Evolutionary conservation across 331 rosid genomes (phyloP), one percentile per base, ranked within the genome.

Genomic region (Cucumis variabilis): DNA sequence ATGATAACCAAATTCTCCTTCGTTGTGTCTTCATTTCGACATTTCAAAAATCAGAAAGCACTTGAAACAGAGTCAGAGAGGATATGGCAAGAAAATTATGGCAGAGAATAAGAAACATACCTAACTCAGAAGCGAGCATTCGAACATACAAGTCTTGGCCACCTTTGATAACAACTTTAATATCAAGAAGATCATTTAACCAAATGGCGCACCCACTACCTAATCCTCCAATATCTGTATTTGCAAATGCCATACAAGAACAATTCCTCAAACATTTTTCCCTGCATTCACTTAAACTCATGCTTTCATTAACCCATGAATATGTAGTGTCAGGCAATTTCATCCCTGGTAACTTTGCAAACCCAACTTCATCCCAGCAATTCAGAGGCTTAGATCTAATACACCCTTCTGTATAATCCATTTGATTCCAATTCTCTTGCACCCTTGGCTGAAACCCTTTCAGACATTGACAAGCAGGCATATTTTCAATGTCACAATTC

Each of bases 151-250:
- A 75, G 27, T 90, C 93, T 72, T 90, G 95, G 11, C 92, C 96
- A 41, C 92, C 89, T 69, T 48, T 87, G 9, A 67, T 11, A 87
- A 90, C 60, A 75, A 73, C 88, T 82, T 89, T 85, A 8, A 92
- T 88, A 80, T 92, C 98, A 67, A 89, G 46, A 19, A 95, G 88
- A 71, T 92, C 91, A 46, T 92, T 95, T 83, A 92, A 88, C 98
- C 96, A 95, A 82, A 89, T 71, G 21, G 90, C 92, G 33, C 98
- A 95, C 24, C 98, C 96, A 88, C 89, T 90, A 17, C 94, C 95
- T 87, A 63, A 63, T 70, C 92, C 92, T 2, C 91, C 88, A 37
- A 93, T 74, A 87, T 94, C 87, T 20, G 90, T 77, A 88, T 91
- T 93, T 19, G 94, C 85, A 81, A 86, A 91, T 13, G 95, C 96